Conservation (phyloP, 345 rosid genomes). For the Rhizophora mangle region DNA sequence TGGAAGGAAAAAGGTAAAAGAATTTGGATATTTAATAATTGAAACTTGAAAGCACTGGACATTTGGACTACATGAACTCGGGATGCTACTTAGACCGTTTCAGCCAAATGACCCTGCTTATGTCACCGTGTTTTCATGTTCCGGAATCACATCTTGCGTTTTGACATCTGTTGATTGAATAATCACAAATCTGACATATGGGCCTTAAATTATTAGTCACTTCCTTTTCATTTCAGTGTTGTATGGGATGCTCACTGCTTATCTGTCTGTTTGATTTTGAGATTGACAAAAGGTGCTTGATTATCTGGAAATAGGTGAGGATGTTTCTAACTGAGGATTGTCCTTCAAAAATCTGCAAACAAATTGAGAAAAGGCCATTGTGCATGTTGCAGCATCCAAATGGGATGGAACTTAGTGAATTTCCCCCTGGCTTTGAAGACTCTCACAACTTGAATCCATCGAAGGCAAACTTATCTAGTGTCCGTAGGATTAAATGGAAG, state of each 20-base stretch:
- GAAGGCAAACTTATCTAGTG: constrained; percentile 16
- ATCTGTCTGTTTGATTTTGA: background rate
- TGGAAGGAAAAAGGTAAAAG: no score
- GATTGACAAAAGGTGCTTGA: background rate
- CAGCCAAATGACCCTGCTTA: no score
- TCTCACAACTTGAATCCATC: constrained; percentile 7
- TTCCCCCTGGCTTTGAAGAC: constrained; percentile 52
- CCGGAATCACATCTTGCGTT: no score
- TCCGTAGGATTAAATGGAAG: constrained; percentile 44
- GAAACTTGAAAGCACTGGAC: no score
- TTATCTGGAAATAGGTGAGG: constrained; percentile 41
- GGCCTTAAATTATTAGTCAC: background rate
- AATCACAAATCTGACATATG: no score
- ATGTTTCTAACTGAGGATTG: constrained; percentile 41
- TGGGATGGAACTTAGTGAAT: constrained; percentile 14
- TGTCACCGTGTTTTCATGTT: no score
- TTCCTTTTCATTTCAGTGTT: background rate
- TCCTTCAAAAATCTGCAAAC: constrained; percentile 45
- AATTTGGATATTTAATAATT: no score
- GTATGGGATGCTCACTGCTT: background rate
- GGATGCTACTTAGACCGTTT: no score
- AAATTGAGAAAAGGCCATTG: constrained; percentile 22
- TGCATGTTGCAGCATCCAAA: constrained; percentile 12
- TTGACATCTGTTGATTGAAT: no score
- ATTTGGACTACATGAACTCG: no score